Base-by-base conservation (phyloP, 306 rosid species). In the Ochetophila trinervis region DNA sequence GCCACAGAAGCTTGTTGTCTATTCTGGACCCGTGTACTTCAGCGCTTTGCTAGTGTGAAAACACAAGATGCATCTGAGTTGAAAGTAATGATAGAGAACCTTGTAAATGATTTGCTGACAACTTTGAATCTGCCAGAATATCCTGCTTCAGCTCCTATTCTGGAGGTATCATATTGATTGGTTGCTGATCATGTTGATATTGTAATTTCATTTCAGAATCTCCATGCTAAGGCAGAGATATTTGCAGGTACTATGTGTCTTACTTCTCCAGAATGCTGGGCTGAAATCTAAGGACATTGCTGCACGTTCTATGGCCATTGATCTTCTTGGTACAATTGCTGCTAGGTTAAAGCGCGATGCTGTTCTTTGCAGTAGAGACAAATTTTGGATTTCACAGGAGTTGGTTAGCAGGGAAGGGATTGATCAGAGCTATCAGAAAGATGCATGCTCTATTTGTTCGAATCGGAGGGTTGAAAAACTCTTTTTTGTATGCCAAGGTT, bases 291-390 rank as follows among this genome's bases (percentile, higher is more conserved):
- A 94, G 83, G 99, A 94, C 70, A 57, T 80, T 53, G 71, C 87
- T 73, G 91, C 88, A 69, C 99, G 96, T 57, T 72, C 87, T 42
- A 67, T 94, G 96, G 97, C 99, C 2, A 94, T 94, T 57, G 99
- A 94, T 65, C 82, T 94, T 90, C 96, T 94, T 24, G 99, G 99
- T 70, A 90, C 91, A 36, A 82, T 94, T 86, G 99, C 99, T 71
- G 96, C 99, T 3, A 94, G 99, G 85, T 85, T 94, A 88, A 94
- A 94, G 90, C 97, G 90, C 30, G 99, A 94, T 81, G 87, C 99
- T 65, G 70, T 82, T 45, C 69, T 75, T 79, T 85, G 95, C 80
- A 77, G 90, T 69, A 78, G 61, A 56, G 87, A 86, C 35, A 90
- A 84, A 67, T 86, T 90, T 50, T 94, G 99, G 99, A 78, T 94